phyloP scores from a whole-genome alignment of 768 basidiomycete species.

The Pulveroboletus ravenelii region DNA sequence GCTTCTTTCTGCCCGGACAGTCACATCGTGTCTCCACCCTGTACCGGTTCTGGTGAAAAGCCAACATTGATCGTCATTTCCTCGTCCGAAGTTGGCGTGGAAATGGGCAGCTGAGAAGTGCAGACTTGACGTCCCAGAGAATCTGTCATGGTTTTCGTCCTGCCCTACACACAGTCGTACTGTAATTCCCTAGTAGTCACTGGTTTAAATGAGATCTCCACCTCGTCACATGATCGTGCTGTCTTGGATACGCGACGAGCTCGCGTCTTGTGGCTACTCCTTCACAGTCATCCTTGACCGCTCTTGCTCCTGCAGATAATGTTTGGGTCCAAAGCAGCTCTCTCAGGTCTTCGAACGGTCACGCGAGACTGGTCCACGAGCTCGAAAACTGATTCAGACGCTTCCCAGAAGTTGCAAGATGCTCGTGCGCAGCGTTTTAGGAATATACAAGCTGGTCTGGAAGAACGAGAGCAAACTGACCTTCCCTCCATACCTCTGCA shows the following conservation, averaged over 20 bases:
- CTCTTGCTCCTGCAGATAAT: conserved; percentile 6
- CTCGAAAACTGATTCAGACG: conserved; percentile 30
- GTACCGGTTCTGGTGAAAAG: conserved; percentile 78
- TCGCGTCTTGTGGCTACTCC: background rate
- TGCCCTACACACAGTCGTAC: conserved; percentile 32
- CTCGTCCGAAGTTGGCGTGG: conserved; percentile 50
- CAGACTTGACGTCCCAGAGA: conserved; percentile 25
- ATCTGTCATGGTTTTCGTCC: conserved; percentile 33
- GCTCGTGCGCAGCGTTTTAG: conserved; percentile 41
- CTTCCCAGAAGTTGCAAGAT: conserved; percentile 20
- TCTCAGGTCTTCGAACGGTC: conserved; percentile 59
- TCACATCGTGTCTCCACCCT: conserved; percentile 50
- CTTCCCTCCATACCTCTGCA: conserved; percentile 7
- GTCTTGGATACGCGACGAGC: background rate
- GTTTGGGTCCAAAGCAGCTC: conserved; percentile 32
- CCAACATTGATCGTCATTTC: conserved; percentile 50
- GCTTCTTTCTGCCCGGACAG: conserved; percentile 81
- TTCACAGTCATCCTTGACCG: background rate
- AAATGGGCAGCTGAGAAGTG: conserved; percentile 48
- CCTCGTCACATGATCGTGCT: conserved; percentile 21
- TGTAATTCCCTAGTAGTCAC: too few relatives aligned
- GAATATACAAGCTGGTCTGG: conserved; percentile 56
- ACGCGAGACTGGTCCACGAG: conserved; percentile 59
- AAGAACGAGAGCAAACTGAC: conserved; percentile 34
- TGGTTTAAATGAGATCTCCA: too few relatives aligned